Conservation (phyloP, 2,329 filamentous ascomycete species). For the Verticillium nubilum region DNA sequence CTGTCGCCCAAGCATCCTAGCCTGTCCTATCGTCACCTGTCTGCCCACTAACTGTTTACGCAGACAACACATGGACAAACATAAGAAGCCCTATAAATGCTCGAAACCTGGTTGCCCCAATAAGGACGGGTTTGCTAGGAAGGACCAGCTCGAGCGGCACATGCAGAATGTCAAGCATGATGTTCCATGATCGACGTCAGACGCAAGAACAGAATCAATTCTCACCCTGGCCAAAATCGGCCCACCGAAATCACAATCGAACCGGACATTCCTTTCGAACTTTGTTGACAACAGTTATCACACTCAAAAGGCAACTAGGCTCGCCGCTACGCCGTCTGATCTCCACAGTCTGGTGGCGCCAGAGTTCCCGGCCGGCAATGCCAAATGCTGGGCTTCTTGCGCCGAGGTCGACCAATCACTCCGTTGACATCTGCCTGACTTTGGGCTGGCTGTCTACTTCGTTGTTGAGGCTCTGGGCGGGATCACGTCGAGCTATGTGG, state of each 20-base stretch:
- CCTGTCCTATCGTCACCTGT: not conserved
- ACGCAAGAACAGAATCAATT: not conserved
- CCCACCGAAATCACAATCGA: too few relatives aligned
- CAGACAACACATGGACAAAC: constrained; percentile 38
- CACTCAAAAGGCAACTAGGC: not conserved
- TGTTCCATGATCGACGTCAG: not conserved
- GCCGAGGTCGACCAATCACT: not conserved
- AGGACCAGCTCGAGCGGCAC: constrained; percentile 35
- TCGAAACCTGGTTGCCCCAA: constrained; percentile 32
- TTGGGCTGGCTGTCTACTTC: not conserved
- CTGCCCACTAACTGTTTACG: constrained; percentile 4
- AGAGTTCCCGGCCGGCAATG: not conserved
- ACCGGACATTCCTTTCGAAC: not conserved
- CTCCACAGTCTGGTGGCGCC: not conserved
- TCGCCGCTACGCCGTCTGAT: not conserved
- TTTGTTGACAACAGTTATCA: not conserved
- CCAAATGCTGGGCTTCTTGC: not conserved
- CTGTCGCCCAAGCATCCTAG: constrained; percentile 18
- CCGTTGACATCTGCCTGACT: not conserved
- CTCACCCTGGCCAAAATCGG: not conserved
- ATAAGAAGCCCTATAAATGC: constrained; percentile 35
- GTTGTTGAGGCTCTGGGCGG: not conserved
- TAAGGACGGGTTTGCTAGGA: constrained; percentile 34
- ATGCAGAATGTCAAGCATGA: constrained; percentile 32
- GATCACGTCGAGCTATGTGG: not conserved